Evolutionary conservation across 1,284 basidiomycete species (phyloP).

Genomic region (Gomphus sp.): DNA sequence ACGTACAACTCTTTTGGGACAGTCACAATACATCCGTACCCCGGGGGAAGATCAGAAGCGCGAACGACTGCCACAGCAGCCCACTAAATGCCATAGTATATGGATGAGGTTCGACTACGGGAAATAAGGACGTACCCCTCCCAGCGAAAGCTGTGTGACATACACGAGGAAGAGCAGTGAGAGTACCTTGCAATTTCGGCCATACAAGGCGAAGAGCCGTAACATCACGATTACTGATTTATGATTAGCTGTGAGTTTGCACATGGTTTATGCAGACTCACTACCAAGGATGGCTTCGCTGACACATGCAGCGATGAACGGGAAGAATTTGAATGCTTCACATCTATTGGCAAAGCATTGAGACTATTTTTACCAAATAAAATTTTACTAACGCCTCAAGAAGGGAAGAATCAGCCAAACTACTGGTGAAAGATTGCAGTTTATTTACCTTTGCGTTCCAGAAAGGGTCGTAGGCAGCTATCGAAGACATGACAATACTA

Average conservation of each 20-base stretch:
- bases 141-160: background rate
- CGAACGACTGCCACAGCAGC: background rate
- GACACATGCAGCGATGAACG: background rate
- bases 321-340: background rate
- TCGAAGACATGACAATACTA: background rate
- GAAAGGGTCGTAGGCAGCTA: background rate
- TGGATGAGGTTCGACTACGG: background rate
- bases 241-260: too few relatives aligned
- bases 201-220: background rate
- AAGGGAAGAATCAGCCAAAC: background rate
- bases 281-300: constrained; percentile 1
- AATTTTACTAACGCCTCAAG: background rate
- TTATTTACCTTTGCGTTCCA: background rate
- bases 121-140: background rate
- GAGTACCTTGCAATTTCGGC: background rate
- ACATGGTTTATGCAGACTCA: background rate
- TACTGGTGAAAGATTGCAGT: background rate
- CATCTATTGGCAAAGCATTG: background rate
- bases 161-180: background rate
- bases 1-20: constrained; percentile 1
- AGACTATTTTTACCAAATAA: background rate
- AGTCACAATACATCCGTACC: background rate
- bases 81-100: background rate
- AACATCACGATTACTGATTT: background rate
- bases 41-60: background rate